A percentile compares a stretch with the other conserved stretches of the same genome.
Evolutionary conservation across 2,329 filamentous ascomycete genomes (phyloP).

Genomic region (Claviceps quebecensis): DNA sequence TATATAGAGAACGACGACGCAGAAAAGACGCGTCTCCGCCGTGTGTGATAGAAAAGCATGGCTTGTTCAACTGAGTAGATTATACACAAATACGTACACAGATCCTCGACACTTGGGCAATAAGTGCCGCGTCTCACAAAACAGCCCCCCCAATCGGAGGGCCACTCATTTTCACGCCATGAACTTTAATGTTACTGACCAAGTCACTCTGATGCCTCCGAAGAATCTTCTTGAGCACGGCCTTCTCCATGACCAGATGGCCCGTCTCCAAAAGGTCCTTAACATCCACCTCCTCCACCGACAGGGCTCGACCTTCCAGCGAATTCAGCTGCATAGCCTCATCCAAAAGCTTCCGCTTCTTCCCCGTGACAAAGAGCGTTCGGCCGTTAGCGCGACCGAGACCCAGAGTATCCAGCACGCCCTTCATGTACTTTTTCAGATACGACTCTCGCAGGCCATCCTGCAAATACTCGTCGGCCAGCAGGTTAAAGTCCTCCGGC

Average conservation of each 20-base stretch:
- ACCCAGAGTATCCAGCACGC: slow-evolving; percentile 56
- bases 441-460: slow-evolving; percentile 41
- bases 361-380: slow-evolving; percentile 60
- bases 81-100: neutral
- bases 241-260: slow-evolving; percentile 73
- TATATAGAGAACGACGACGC: too few relatives aligned
- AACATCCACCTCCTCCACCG: slow-evolving; percentile 73
- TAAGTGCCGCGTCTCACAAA: neutral
- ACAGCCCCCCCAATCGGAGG: slow-evolving; percentile 17
- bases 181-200: slow-evolving; percentile 30
- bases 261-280: slow-evolving; percentile 84
- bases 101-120: too few relatives aligned
- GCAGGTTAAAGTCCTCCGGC: slow-evolving; percentile 34
- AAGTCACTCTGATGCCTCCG: slow-evolving; percentile 57
- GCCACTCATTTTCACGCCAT: slow-evolving; percentile 22
- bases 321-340: slow-evolving; percentile 49
- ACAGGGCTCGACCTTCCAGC: slow-evolving; percentile 54
- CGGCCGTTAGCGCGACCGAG: slow-evolving; percentile 56
- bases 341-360: slow-evolving; percentile 47
- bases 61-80: neutral
- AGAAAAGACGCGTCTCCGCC: too few relatives aligned
- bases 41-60: neutral
- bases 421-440: slow-evolving; percentile 45
- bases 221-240: slow-evolving; percentile 64
- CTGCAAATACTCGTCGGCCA: slow-evolving; percentile 27